A percentile compares a stretch with the other conserved stretches of the same genome.
Conservation (phyloP, 2,329 filamentous ascomycete genomes). For the Fusarium temperatum region DNA sequence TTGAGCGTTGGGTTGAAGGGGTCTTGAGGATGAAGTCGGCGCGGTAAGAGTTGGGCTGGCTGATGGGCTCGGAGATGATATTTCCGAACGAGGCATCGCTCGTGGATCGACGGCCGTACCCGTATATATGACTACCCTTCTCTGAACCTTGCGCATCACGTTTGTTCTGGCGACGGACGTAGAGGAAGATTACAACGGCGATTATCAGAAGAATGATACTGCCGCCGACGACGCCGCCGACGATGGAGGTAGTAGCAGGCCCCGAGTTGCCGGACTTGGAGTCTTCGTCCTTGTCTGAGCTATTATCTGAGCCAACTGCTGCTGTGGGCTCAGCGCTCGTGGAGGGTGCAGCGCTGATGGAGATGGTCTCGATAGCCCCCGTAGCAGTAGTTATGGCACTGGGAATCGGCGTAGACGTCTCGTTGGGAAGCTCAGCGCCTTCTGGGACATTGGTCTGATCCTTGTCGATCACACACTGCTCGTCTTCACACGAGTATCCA, state of each 20-base stretch:
- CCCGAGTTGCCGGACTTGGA: constrained; percentile 33
- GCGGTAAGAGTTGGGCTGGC: constrained; percentile 54
- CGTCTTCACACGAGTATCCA: constrained; percentile 70
- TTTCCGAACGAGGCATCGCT: constrained; percentile 47
- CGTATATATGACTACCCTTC: constrained; percentile 33
- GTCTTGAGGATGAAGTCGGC: constrained; percentile 63
- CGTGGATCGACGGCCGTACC: constrained; percentile 24
- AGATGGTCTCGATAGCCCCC: constrained; percentile 31
- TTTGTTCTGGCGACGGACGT: constrained; percentile 47
- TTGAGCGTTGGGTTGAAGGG: constrained; percentile 28
- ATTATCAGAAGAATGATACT: constrained; percentile 53
- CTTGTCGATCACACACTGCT: constrained; percentile 61
- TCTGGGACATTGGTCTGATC: constrained; percentile 59
- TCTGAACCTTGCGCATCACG: constrained; percentile 23
- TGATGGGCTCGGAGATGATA: constrained; percentile 67
- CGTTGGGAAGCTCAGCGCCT: constrained; percentile 39
- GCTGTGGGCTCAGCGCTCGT: constrained; percentile 25
- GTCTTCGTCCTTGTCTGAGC: constrained; percentile 7
- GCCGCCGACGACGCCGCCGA: constrained; percentile 60
- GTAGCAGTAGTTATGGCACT: constrained; percentile 33
- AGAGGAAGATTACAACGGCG: constrained; percentile 53
- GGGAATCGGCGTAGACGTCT: constrained; percentile 31
- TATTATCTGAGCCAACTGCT: constrained; percentile 14
- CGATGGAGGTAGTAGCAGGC: constrained; percentile 50
- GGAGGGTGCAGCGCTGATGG: constrained; percentile 36